Base-by-base conservation (phyloP, 2,329 filamentous ascomycete genomes). In the Epichloe brachyelytri region DNA sequence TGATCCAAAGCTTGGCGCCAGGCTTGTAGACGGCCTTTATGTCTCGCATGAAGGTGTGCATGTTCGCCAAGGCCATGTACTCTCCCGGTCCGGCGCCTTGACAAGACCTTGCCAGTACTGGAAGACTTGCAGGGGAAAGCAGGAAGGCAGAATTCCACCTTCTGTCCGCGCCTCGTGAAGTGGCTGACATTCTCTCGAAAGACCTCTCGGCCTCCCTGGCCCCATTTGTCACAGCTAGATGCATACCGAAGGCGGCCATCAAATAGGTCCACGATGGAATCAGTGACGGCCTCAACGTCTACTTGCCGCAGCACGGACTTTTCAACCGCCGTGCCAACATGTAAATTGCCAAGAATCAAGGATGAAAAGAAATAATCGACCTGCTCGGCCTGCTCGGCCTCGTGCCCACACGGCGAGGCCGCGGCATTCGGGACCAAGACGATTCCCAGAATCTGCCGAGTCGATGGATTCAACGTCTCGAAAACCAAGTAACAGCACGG, bases 51-150 rank as follows among this genome's bases (percentile, higher is more conserved):
- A 69, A 68, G 5, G 22, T 43, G 43, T 64, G 54, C 11, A 69
- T 56, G 12, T 59, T 57, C 8, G 59, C 54, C 41, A 69, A 49
- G 2, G 67, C 65, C 5, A 69, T 53, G 33, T 60, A 56, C 51
- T 69, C 68, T 7, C 65, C 7, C 60, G 58, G 38, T 69, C 67
- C 0, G 67, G 67, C 2, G 56, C 52, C 15, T 56, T 54, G 2
- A 62, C 6, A 56, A 48, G 8, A 67, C 66, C 50, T 69, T 70
- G 30, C 62, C 53, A 1, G 52, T 54, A 41, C 65, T 67, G 5
- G 66, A 64, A 7, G 67, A 69, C 54, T 70, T 69, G 60, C 67
- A 69, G 0, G 67, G 67, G 40, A 69, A 70, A 1, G 66, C 67
- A 1, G 67, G 67, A 8, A 69, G 59, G n/a, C 59, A 61, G 30